Evolutionary conservation across 345 rosid genomes (phyloP).

Genomic region (Eucalyptus guilfoylei): DNA sequence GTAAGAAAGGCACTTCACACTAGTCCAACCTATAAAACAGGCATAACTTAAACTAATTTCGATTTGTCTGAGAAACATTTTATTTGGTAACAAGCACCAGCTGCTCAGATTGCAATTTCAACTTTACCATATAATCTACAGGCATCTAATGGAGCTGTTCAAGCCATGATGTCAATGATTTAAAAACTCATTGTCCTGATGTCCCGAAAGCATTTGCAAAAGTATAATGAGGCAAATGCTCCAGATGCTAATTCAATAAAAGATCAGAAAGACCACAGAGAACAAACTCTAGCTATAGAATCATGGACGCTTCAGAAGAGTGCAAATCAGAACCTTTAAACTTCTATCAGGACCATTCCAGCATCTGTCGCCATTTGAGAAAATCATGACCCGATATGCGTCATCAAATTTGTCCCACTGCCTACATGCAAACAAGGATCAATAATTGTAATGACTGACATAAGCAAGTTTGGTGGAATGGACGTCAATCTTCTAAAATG

Average conservation of each 20-base stretch:
- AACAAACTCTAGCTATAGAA: neutral
- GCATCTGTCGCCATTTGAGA: slow-evolving; percentile 78
- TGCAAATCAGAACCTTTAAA: slow-evolving; percentile 37
- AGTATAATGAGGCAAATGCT: neutral
- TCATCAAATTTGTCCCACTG: slow-evolving; percentile 81
- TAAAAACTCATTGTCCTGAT: neutral
- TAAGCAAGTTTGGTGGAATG: neutral
- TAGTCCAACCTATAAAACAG: neutral
- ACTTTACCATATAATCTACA: neutral
- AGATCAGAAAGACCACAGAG: neutral
- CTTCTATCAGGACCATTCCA: slow-evolving; percentile 99
- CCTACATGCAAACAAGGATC: slow-evolving; percentile 12
- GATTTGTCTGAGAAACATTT: neutral
- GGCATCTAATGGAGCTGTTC: neutral
- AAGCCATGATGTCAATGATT: neutral
- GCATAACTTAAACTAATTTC: neutral
- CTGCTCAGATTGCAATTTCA: neutral
- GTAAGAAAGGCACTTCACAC: neutral
- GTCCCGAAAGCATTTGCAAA: neutral
- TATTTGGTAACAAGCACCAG: neutral
- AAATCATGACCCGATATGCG: slow-evolving; percentile 42
- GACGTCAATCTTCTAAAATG: neutral
- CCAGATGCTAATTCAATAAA: neutral
- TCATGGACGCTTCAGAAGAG: neutral
- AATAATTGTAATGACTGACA: neutral